Conservation (phyloP, 2,329 filamentous ascomycete genomes). For the Macroventuria anomochaeta region DNA sequence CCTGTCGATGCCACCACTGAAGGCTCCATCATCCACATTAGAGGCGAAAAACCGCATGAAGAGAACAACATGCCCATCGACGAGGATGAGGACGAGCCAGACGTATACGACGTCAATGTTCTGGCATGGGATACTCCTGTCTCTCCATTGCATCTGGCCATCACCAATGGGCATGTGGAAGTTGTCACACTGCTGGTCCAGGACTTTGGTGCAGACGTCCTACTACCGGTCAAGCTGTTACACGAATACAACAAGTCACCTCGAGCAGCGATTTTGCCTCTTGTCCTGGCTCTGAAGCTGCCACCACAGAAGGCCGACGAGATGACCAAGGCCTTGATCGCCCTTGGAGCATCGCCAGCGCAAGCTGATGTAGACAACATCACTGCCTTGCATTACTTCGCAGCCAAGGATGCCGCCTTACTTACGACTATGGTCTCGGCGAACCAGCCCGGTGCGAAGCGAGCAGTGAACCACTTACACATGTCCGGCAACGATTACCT, state of each 20-base stretch:
- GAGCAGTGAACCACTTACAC: conserved; percentile 70
- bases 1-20: conserved; percentile 65
- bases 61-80: conserved; percentile 60
- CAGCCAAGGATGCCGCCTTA: conserved; percentile 20
- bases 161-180: conserved; percentile 72
- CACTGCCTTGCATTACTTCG: conserved; percentile 66
- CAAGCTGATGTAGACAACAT: conserved; percentile 71
- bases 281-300: conserved; percentile 71
- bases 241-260: conserved; percentile 56
- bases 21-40: conserved; percentile 71
- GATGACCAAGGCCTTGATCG: conserved; percentile 70
- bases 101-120: conserved; percentile 79
- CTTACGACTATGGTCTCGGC: conserved; percentile 58
- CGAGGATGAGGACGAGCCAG: conserved; percentile 68
- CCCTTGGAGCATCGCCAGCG: conserved; percentile 73
- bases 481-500: conserved; percentile 48
- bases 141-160: conserved; percentile 79
- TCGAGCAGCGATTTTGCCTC: conserved; percentile 68
- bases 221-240: conserved; percentile 74
- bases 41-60: conserved; percentile 51
- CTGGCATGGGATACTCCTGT: conserved; percentile 80
- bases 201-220: conserved; percentile 77
- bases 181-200: conserved; percentile 71
- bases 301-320: conserved; percentile 67
- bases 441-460: conserved; percentile 67